These are phyloP conservation scores for Bauhinia variegata DNA, from an alignment of 306 rosid genomes.

Conservation along the genomic window DNA sequence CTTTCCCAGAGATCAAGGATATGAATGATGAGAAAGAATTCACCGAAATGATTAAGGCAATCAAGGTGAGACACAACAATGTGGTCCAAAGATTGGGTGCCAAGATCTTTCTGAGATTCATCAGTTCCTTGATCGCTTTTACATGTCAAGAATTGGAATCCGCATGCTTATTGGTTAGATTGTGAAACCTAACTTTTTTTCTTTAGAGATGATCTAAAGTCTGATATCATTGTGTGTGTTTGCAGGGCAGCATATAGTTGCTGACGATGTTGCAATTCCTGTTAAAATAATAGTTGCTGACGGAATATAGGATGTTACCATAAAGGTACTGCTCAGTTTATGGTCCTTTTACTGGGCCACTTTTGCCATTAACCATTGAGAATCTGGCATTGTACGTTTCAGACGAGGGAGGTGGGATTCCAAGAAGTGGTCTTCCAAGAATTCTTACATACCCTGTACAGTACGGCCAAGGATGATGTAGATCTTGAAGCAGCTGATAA, in stretches of 20 bases:
- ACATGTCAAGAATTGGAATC: slow-evolving; percentile 97
- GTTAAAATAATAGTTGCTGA: slow-evolving; percentile 89
- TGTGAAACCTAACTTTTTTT: neutral
- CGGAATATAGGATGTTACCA: slow-evolving; percentile 92
- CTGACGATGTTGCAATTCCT: slow-evolving; percentile 75
- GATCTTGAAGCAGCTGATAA: slow-evolving; percentile 52
- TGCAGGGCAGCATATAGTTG: slow-evolving; percentile 41
- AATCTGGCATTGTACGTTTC: slow-evolving; percentile 54
- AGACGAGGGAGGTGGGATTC: slow-evolving; percentile 80
- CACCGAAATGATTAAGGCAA: slow-evolving; percentile 88
- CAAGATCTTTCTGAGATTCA: slow-evolving; percentile 81
- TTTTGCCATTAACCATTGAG: neutral
- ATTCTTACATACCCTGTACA: slow-evolving; percentile 76
- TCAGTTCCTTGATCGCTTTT: slow-evolving; percentile 90
- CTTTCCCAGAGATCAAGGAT: slow-evolving; percentile 77
- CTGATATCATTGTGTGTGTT: too few relatives aligned
- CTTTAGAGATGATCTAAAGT: neutral
- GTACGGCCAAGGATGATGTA: slow-evolving; percentile 61
- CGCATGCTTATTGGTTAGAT: slow-evolving; percentile 94
- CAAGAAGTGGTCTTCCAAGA: slow-evolving; percentile 68
- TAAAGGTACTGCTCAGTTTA: slow-evolving; percentile 30
- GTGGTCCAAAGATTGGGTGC: slow-evolving; percentile 67
- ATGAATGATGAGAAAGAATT: slow-evolving; percentile 68
- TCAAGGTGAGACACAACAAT: slow-evolving; percentile 95
- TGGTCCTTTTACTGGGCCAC: neutral